Evolutionary conservation across 2,329 filamentous ascomycete genomes (phyloP), one percentile per base, ranked within the genome.

Genomic region (Ophiosphaerella narmari): DNA sequence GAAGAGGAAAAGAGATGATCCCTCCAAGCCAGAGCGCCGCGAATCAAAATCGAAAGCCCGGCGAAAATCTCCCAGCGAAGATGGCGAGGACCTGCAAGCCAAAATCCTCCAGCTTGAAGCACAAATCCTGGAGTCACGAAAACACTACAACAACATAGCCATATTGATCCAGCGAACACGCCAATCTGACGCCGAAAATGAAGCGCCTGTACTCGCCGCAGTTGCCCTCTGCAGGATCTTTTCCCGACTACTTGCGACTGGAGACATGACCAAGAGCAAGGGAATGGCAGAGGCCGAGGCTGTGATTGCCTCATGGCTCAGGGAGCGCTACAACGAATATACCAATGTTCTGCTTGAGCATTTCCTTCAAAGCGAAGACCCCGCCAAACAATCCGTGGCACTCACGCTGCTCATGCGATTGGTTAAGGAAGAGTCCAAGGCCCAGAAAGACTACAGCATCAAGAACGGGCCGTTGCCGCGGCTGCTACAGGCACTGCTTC

Each of bases 131-230:
- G 87, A 94, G 72, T 96, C 91, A 42, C 89, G 86, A 67, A 90
- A 91, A 73, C 84, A 96, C 75, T 96, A 95, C 80, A 96, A 96
- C 78, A 91, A 96, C 68, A 93, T 97, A 65, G 82, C 85, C 7
- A 83, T 82, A 9, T 76, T 97, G 33, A 78, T 96, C 39, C 80
- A 81, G 36, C 81, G 85, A 63, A 55, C 67, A 1, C 65, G 61
- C 45, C 74, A 85, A 33, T 70, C 82, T 32, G 73, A 80, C 2
- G 70, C 77, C 16, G 77, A 82, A 14, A 72, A 78, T 2, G 82
- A 87, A 37, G 78, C 83, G 4, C 80, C 83, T 9, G 77, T 90
- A 39, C 76, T 89, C 31, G 89, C 91, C 0, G 84, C 87, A 0
- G 86, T 97, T 16, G 87, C 92, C 2, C 80, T 97, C 40, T 96